These are phyloP conservation scores for Acaromyces ingoldii DNA, from an alignment of 1,284 basidiomycete genomes.

Conservation along the genomic window DNA sequence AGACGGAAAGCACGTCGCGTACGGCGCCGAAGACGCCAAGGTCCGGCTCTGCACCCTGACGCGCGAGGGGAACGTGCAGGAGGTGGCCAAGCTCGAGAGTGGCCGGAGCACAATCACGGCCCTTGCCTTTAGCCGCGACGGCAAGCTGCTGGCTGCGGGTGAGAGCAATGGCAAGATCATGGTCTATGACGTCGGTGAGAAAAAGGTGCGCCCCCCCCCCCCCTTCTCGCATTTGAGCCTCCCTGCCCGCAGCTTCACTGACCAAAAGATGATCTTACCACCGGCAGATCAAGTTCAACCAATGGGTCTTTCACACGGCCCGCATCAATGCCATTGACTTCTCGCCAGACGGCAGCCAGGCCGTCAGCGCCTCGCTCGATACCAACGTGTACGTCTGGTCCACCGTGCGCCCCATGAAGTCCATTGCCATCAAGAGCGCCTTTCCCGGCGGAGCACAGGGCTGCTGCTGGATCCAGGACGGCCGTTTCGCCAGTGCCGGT, in stretches of 20 bases:
- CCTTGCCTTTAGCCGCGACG: constrained; percentile 75
- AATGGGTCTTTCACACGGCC: constrained; percentile 82
- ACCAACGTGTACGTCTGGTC: constrained; percentile 88
- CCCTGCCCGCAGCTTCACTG: not conserved
- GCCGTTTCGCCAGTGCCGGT: constrained; percentile 67
- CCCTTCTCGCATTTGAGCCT: too few species aligned
- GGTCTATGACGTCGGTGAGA: constrained; percentile 70
- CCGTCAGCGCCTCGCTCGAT: constrained; percentile 82
- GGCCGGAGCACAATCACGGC: constrained; percentile 59
- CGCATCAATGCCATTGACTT: constrained; percentile 75
- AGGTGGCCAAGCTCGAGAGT: constrained; percentile 9
- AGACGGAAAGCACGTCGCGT: constrained; percentile 59
- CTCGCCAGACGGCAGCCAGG: constrained; percentile 68
- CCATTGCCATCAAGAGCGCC: constrained; percentile 66
- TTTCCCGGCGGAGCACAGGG: constrained; percentile 57
- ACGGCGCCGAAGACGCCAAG: constrained; percentile 60
- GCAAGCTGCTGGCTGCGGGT: constrained; percentile 62
- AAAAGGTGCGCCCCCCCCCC: constrained; percentile 20
- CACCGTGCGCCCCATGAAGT: constrained; percentile 69
- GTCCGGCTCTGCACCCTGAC: constrained; percentile 24
- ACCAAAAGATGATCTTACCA: not conserved
- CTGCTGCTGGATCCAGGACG: constrained; percentile 70
- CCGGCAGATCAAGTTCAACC: constrained; percentile 26
- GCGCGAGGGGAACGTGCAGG: constrained; percentile 57
- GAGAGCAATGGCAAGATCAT: constrained; percentile 73